Percentiles rank a stretch among this genome's conserved stretches.
phyloP scores from a whole-genome alignment of 2,329 filamentous ascomycete species.

The Trichoderma gracile region DNA sequence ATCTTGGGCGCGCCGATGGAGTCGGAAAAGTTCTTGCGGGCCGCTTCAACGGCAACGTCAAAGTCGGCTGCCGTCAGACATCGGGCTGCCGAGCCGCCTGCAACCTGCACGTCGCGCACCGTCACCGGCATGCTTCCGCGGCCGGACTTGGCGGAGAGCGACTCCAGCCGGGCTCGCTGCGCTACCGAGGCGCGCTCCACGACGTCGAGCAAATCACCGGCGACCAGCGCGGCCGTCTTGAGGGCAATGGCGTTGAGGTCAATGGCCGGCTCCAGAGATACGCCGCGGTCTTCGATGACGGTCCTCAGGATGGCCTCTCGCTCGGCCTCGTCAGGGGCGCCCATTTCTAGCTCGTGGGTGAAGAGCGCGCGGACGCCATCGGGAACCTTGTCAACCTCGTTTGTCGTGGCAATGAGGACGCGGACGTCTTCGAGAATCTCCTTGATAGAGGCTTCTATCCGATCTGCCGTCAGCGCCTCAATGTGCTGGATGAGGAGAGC shows the following conservation, averaged over 20 bases:
- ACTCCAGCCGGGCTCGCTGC: slow-evolving; percentile 72
- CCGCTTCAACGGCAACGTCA: slow-evolving; percentile 89
- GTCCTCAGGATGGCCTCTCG: slow-evolving; percentile 82
- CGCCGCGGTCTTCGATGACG: slow-evolving; percentile 72
- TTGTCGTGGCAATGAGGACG: slow-evolving; percentile 90
- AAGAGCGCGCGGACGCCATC: slow-evolving; percentile 89
- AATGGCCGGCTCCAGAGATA: slow-evolving; percentile 78
- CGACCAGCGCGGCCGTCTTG: slow-evolving; percentile 93
- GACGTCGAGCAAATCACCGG: slow-evolving; percentile 90
- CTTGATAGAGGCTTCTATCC: slow-evolving; percentile 81
- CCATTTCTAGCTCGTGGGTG: slow-evolving; percentile 93
- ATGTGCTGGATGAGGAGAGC: slow-evolving; percentile 85
- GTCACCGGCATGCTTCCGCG: slow-evolving; percentile 52
- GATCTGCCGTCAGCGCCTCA: slow-evolving; percentile 86
- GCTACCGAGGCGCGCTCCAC: slow-evolving; percentile 85
- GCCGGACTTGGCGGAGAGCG: slow-evolving; percentile 58
- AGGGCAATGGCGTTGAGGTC: slow-evolving; percentile 83
- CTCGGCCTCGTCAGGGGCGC: slow-evolving; percentile 87
- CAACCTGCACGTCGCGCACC: slow-evolving; percentile 80
- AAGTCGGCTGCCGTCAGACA: slow-evolving; percentile 83
- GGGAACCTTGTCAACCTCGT: slow-evolving; percentile 90
- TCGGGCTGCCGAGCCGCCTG: slow-evolving; percentile 76
- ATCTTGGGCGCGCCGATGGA: slow-evolving; percentile 97
- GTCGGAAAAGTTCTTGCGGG: slow-evolving; percentile 96
- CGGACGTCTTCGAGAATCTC: slow-evolving; percentile 78